A percentile compares a stretch with the other conserved stretches of the same genome.
These are phyloP conservation scores for Mortierella sp. DNA, from an alignment of 371 early-diverging fungal species.

Conservation along the genomic window DNA sequence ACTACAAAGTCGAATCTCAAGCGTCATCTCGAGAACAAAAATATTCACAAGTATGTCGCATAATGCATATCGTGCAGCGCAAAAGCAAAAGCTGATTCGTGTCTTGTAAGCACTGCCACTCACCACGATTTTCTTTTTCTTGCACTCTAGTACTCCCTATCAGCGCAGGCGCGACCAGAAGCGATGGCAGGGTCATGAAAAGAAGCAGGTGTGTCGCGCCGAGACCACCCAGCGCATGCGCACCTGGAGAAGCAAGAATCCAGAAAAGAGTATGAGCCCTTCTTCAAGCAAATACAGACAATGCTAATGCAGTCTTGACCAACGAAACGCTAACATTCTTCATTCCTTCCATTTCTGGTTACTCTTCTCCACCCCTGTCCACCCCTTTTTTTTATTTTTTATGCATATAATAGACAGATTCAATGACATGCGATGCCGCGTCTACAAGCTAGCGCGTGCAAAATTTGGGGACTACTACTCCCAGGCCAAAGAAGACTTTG, in stretches of 20 bases:
- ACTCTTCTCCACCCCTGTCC: background rate
- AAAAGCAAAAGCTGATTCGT: too few relatives aligned
- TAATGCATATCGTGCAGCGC: too few relatives aligned
- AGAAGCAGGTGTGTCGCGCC: constrained; percentile 63
- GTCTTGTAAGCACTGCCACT: background rate
- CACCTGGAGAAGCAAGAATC: constrained; percentile 32
- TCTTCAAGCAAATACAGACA: background rate
- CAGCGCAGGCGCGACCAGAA: constrained; percentile 66
- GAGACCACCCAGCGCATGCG: constrained; percentile 62
- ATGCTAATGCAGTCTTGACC: too few relatives aligned
- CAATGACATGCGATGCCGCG: constrained; percentile 78
- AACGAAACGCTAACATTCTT: background rate
- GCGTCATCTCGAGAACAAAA: constrained; percentile 48
- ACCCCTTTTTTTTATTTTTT: background rate
- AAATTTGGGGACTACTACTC: constrained; percentile 71
- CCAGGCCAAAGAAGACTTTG: constrained; percentile 68
- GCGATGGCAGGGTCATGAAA: constrained; percentile 67
- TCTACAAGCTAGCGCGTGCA: constrained; percentile 73
- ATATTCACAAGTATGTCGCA: constrained; percentile 51
- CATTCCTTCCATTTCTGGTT: background rate
- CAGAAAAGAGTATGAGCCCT: constrained; percentile 37
- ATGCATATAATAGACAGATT: constrained; percentile 57
- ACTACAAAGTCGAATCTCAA: constrained; percentile 51
- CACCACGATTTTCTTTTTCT: background rate
- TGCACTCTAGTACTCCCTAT: constrained; percentile 60